Evolutionary conservation across 345 rosid species (phyloP).

Genomic region (Sisymbrium irio): DNA sequence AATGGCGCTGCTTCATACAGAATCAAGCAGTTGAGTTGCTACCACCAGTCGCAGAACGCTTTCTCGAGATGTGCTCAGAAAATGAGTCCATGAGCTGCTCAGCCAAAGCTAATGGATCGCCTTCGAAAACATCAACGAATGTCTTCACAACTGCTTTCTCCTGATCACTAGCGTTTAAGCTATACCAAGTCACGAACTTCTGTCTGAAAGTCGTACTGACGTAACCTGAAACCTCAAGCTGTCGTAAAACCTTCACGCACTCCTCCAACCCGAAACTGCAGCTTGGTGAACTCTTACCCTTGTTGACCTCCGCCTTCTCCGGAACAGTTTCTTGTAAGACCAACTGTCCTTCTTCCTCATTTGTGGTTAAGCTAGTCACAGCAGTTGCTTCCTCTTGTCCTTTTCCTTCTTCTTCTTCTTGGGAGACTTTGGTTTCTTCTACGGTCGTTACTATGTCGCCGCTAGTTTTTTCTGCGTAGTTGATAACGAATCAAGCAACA

Average conservation of each 20-base stretch:
- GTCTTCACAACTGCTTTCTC: slow-evolving; percentile 65
- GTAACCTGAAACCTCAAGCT: slow-evolving; percentile 68
- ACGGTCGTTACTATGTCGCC: slow-evolving; percentile 40
- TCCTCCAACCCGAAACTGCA: slow-evolving; percentile 43
- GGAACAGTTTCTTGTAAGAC: background rate
- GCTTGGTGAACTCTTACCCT: background rate
- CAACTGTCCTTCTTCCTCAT: slow-evolving; percentile 47
- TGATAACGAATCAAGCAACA: background rate
- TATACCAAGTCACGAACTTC: slow-evolving; percentile 87
- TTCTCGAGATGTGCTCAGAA: slow-evolving; percentile 50
- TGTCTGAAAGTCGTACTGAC: slow-evolving; percentile 70
- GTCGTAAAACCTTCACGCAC: slow-evolving; percentile 66
- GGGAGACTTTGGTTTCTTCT: slow-evolving; percentile 40
- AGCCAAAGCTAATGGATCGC: slow-evolving; percentile 62
- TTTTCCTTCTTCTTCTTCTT: slow-evolving; percentile 6
- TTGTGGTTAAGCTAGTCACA: slow-evolving; percentile 25
- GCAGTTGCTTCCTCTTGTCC: background rate
- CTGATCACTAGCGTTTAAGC: slow-evolving; percentile 60
- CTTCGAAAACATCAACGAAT: slow-evolving; percentile 53
- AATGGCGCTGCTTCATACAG: slow-evolving; percentile 73
- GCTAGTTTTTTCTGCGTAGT: slow-evolving; percentile 21
- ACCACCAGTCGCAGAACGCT: slow-evolving; percentile 37
- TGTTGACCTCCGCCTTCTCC: background rate
- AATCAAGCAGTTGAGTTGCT: too few relatives aligned
- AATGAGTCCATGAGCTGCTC: slow-evolving; percentile 82